These are phyloP conservation scores for Epichloe coenophiala DNA, from an alignment of 2,329 filamentous ascomycete species.

Conservation along the genomic window DNA sequence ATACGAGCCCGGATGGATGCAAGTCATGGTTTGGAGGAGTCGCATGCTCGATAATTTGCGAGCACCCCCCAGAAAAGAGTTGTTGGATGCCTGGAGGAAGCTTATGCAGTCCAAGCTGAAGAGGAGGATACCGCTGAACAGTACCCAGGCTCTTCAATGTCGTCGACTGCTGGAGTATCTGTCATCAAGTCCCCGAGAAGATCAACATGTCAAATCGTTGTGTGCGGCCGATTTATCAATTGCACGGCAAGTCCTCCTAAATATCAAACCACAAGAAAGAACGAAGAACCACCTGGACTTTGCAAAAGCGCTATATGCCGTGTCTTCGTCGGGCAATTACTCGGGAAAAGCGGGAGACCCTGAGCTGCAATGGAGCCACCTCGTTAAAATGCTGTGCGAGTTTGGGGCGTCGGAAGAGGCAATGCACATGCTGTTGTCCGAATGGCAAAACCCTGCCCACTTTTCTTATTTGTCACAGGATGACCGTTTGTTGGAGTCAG, in stretches of 20 bases:
- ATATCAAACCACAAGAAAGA: conserved; percentile 27
- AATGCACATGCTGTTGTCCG: conserved; percentile 24
- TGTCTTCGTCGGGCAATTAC: conserved; percentile 10
- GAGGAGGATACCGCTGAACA: conserved; percentile 39
- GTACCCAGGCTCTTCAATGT: conserved; percentile 48
- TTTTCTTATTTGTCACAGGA: conserved; percentile 8
- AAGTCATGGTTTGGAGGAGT: conserved; percentile 54
- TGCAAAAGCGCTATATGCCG: conserved; percentile 28
- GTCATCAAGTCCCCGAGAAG: conserved; percentile 8
- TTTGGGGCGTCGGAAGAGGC: conserved; percentile 44
- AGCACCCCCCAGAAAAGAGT: conserved; percentile 53
- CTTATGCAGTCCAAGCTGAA: conserved; percentile 47
- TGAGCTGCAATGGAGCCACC: conserved; percentile 17
- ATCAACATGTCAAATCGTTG: conserved; percentile 18
- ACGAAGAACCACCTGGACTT: conserved; percentile 33
- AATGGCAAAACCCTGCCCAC: conserved; percentile 16
- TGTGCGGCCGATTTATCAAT: conserved; percentile 28
- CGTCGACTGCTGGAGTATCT: conserved; percentile 48
- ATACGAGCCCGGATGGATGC: conserved; percentile 57
- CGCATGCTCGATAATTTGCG: conserved; percentile 50
- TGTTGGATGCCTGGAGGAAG: conserved; percentile 49
- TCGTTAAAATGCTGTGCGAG: conserved; percentile 30
- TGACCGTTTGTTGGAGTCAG: conserved; percentile 13
- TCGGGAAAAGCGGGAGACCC: conserved; percentile 8
- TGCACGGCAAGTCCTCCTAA: conserved; percentile 30